Conservation (phyloP, 345 rosid genomes). For the Rubroshorea leprosula region DNA sequence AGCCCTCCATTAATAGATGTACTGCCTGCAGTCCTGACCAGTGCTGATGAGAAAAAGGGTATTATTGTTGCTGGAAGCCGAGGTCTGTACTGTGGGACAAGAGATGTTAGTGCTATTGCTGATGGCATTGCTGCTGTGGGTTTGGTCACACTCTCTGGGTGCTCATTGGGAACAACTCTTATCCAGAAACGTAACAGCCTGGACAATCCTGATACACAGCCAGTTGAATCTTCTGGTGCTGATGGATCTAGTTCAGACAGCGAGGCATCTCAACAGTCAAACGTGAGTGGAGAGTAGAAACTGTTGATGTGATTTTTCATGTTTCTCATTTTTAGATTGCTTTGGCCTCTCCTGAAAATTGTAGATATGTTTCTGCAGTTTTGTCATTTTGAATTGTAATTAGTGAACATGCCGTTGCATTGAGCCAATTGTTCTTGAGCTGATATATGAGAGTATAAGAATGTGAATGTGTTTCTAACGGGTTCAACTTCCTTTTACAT, state of each 20-base stretch:
- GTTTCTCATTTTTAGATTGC: conserved; percentile 1
- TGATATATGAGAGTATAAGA: too few relatives aligned
- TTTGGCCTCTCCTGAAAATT: background rate
- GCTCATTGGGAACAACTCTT: conserved; percentile 10
- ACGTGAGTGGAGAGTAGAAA: conserved; percentile 13
- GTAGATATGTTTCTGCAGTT: conserved; percentile 24
- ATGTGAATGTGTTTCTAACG: too few relatives aligned
- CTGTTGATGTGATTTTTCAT: background rate
- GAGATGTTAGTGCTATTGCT: conserved; percentile 40
- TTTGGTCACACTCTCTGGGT: conserved; percentile 36
- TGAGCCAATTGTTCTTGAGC: too few relatives aligned
- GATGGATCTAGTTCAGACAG: conserved; percentile 20
- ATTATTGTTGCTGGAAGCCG: conserved; percentile 47
- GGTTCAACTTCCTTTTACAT: too few relatives aligned
- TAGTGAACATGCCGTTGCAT: conserved; percentile 5
- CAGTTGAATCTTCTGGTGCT: conserved; percentile 15
- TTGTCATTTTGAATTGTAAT: conserved; percentile 29
- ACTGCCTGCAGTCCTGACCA: conserved; percentile 39
- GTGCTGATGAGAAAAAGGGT: conserved; percentile 30
- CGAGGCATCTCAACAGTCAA: conserved; percentile 4
- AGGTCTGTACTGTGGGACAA: conserved; percentile 52
- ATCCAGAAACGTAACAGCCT: background rate
- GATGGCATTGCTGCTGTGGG: conserved; percentile 34
- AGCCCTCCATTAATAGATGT: conserved; percentile 47
- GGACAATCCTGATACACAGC: conserved; percentile 6